Base-by-base conservation (phyloP, 805 yeast genomes). In the Sugiyamaella qingdaonensis region DNA sequence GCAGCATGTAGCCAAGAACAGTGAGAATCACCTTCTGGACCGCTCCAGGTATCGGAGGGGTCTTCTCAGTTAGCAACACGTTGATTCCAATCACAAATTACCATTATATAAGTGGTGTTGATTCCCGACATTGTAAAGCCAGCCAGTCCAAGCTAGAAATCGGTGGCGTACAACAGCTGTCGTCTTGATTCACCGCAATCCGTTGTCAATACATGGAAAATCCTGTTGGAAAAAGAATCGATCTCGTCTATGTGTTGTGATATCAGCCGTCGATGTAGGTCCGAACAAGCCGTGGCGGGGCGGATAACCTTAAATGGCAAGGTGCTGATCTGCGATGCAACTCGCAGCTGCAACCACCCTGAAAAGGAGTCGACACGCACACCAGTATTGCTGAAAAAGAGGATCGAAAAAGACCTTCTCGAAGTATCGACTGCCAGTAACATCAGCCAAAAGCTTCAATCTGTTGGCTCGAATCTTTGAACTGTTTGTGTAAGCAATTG, bases 11-110 rank as follows among this genome's bases (percentile, higher is more conserved):
- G 11, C 57, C 57, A 8, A 58, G 45, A 31, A 34, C 13, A 33
- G 60, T 33, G 32, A 59, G 32, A 10, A 58, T 37, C 33, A 47
- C 48, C 45, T 48, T 45, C 55, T 58, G 61, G 19, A 57, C 36
- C 14, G 48, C 48, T 16, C 48, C 48, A 11, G 48, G 48, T 10
- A 45, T 32, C 4, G 48, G 48, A 32, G 48, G 36, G 24, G 18
- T 18, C 37, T 45, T 43, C 16, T 2, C 45, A 10, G 39, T 13
- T 21, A 13, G 14, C 36, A 10, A 32, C n/a, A 33, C n/a, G 10
- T 32, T 11, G 37, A 19, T 9, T 27, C 7, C 19, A 44, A 32
- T 27, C 33, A 29, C 14, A 24, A 41, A 42, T 44, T 45, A 53
- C 46, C 42, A 53, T 39, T 47, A 39, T 39, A 35, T 46, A 47